These are phyloP conservation scores for Acanthamoeba triangularis DNA, from an alignment of 208 protist species.

Conservation along the genomic window DNA sequence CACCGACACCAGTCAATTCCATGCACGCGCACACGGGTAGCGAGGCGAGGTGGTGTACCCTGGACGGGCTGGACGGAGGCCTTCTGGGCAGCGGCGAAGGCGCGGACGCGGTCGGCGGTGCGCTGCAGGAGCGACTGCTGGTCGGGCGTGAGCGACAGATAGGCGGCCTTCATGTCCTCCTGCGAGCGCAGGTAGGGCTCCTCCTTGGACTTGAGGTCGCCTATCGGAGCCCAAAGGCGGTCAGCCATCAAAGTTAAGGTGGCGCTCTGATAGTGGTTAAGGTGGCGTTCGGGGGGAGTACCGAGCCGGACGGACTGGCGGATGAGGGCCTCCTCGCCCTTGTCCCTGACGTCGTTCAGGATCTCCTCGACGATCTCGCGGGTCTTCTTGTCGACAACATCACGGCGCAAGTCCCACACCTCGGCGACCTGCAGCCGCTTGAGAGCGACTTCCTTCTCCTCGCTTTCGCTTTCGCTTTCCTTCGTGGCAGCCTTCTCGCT, in stretches of 20 bases:
- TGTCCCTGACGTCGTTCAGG: constrained; percentile 81
- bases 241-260: too few relatives aligned
- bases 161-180: constrained; percentile 77
- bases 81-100: constrained; percentile 77
- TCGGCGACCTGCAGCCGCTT: constrained; percentile 64
- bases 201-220: constrained; percentile 8
- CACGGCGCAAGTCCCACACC: constrained; percentile 79
- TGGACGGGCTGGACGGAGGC: constrained; percentile 37
- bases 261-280: not conserved
- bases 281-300: not conserved
- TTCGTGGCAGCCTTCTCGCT: not conserved
- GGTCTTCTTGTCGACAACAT: constrained; percentile 84
- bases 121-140: constrained; percentile 74
- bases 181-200: not conserved
- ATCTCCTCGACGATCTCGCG: constrained; percentile 82
- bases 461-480: not conserved
- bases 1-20: not conserved
- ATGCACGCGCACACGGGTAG: not conserved
- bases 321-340: constrained; percentile 80
- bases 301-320: constrained; percentile 82
- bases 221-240: not conserved
- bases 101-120: constrained; percentile 75
- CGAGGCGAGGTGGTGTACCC: not conserved
- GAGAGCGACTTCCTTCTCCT: constrained; percentile 58
- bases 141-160: constrained; percentile 33